Percentiles rank a stretch among this genome's conserved stretches.
These are phyloP conservation scores for Aspergillus sp. DNA, from an alignment of 2,329 filamentous ascomycete species.

Conservation along the genomic window DNA sequence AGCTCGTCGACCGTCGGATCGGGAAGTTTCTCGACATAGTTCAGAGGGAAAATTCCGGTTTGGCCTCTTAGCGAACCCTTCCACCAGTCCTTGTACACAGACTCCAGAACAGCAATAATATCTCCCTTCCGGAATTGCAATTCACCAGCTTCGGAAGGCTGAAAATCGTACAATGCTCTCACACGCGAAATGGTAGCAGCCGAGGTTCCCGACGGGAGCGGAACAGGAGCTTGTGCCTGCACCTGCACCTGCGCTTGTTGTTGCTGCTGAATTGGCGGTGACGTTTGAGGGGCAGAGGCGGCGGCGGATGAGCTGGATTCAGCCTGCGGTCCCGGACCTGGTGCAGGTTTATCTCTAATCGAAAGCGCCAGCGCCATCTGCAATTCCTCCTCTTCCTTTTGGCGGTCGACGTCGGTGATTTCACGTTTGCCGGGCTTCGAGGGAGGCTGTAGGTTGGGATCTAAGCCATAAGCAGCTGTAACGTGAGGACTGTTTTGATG, in stretches of 20 bases:
- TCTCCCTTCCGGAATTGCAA: slow-evolving; percentile 95
- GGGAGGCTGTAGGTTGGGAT: slow-evolving; percentile 83
- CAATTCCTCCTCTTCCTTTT: slow-evolving; percentile 94
- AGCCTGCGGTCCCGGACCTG: slow-evolving; percentile 31
- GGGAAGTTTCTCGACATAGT: slow-evolving; percentile 95
- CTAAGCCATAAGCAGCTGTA: slow-evolving; percentile 41
- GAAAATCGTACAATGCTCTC: slow-evolving; percentile 88
- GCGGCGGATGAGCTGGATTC: slow-evolving; percentile 31
- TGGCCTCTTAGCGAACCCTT: slow-evolving; percentile 89
- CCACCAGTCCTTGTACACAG: slow-evolving; percentile 99
- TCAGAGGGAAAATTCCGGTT: slow-evolving; percentile 95
- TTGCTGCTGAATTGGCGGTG: slow-evolving; percentile 12
- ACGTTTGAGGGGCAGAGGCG: slow-evolving; percentile 19
- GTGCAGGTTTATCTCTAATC: slow-evolving; percentile 68
- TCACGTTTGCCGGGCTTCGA: slow-evolving; percentile 90
- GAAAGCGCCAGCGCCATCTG: slow-evolving; percentile 93
- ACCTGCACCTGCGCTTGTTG: not conserved
- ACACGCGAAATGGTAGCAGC: slow-evolving; percentile 94
- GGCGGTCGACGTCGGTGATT: slow-evolving; percentile 80
- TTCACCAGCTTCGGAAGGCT: slow-evolving; percentile 87
- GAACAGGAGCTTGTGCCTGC: slow-evolving; percentile 17
- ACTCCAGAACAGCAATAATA: slow-evolving; percentile 93
- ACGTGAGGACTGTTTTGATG: slow-evolving; percentile 8
- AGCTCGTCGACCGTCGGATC: slow-evolving; percentile 93
- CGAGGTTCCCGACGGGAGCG: slow-evolving; percentile 74